Base-by-base conservation (phyloP, 202 grass and related monocot species). In the Miscanthus sacchariflorus region DNA sequence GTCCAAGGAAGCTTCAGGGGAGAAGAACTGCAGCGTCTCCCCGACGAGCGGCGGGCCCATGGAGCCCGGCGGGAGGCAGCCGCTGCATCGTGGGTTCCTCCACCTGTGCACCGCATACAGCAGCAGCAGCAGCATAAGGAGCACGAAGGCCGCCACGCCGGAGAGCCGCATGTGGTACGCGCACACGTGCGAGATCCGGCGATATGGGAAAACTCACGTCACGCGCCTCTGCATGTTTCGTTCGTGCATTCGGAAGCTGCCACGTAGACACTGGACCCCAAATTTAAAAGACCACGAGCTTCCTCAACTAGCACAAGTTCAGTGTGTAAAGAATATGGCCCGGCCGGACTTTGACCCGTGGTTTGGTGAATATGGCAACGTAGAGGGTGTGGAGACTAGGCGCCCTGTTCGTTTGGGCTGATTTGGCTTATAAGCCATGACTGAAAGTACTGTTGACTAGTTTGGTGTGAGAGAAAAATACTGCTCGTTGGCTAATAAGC, bases 11-110 rank as follows among this genome's bases (percentile, higher is more conserved):
- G 81, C 30, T 40, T 94, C 87, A 0, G 87, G 81, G 50, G 89
- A 74, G 89, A 94, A 94, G 87, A 94, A 94, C 24, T 89, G 87
- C 48, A 91, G 49, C 52, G 92, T 94, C 77, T 94, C 92, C 23
- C 92, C 92, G 68, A 94, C n/a, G 65, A 94, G 66, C n/a, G 92
- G 92, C 14, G 91, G 39, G 48, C 92, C 92, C 87, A 91, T 91
- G 81, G 89, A 91, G 0, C 92, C 92, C 82, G 92, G 89, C 45
- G 89, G 92, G 13, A 94, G 87, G 23, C 68, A 85, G 39, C 92
- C 92, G 27, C 13, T 43, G 89, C 87, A 85, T 4, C 84, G 81
- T 23, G 87, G 87, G 77, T 87, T 91, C 56, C 76, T 79, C 87
- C 92, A 91, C 85, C 89, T 15, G 77, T 74, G 85, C 68, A 43